phyloP scores from a whole-genome alignment of 2,329 filamentous ascomycete species.

The Colletotrichum sp. region DNA sequence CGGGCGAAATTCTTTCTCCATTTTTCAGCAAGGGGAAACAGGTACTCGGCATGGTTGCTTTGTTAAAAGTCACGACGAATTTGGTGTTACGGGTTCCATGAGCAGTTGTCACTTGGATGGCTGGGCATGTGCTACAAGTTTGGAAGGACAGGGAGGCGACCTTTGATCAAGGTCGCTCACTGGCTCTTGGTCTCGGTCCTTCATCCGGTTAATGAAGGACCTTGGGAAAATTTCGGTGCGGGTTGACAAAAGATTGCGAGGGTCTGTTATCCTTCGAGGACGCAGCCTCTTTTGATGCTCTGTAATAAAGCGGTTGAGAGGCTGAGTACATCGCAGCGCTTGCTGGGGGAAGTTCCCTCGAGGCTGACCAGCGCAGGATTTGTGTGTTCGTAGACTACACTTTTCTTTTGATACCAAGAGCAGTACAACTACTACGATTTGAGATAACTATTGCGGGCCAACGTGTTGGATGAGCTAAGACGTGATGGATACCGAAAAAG shows the following conservation, averaged over 20 bases:
- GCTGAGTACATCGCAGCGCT: not conserved
- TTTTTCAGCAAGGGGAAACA: not conserved
- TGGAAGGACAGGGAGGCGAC: not conserved
- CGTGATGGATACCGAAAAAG: not conserved
- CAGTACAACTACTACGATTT: not conserved
- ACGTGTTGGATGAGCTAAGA: not conserved
- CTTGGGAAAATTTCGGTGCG: not conserved
- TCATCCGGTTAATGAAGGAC: not conserved
- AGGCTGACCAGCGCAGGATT: not conserved
- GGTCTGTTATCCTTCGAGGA: not conserved
- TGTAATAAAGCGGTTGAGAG: not conserved
- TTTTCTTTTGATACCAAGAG: not conserved
- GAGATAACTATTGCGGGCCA: not conserved
- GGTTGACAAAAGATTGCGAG: not conserved
- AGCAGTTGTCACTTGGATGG: not conserved
- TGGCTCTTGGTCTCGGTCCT: not conserved
- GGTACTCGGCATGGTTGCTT: not conserved
- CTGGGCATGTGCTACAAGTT: not conserved
- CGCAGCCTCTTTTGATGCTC: not conserved
- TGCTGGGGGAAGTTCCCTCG: not conserved
- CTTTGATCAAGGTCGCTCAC: not conserved
- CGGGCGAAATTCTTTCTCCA: not conserved
- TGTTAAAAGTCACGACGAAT: slow-evolving; percentile 3
- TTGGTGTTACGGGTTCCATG: not conserved
- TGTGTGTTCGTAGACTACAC: not conserved